Conservation (phyloP, 1,139 yeast genomes). For the Suhomyces chickasaworum region DNA sequence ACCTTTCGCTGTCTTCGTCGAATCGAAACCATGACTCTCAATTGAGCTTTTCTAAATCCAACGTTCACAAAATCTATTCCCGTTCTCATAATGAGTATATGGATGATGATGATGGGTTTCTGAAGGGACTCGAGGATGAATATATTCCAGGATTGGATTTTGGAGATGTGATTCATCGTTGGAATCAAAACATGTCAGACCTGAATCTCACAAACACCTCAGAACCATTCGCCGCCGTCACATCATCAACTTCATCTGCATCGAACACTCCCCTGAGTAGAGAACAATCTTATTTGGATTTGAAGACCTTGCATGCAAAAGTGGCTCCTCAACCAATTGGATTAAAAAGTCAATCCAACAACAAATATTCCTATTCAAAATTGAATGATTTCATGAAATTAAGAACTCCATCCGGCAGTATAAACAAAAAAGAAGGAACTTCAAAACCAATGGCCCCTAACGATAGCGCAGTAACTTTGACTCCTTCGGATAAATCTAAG, state of each 20-base stretch:
- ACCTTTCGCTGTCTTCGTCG: constrained; percentile 25
- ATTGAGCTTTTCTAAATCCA: constrained; percentile 2
- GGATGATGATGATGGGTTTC: constrained; percentile 17
- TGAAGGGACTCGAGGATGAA: constrained; percentile 66
- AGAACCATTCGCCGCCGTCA: constrained; percentile 3
- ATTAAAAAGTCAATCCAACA: constrained; percentile 15
- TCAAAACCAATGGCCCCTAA: constrained; percentile 1
- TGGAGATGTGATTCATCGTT: constrained; percentile 42
- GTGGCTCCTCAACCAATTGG: constrained; percentile 51
- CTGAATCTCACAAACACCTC: constrained; percentile 15
- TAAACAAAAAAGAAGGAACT: constrained; percentile 12
- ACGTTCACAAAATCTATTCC: constrained; percentile 29
- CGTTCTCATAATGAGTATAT: constrained; percentile 34
- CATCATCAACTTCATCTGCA: constrained; percentile 20
- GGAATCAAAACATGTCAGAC: constrained; percentile 32
- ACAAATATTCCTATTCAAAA: constrained; percentile 27
- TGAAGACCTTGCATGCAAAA: constrained; percentile 48
- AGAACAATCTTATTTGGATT: constrained; percentile 43
- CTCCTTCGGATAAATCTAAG: constrained; percentile 11
- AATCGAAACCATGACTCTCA: not conserved
- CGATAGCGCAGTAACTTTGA: constrained; percentile 13
- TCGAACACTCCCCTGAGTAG: constrained; percentile 33
- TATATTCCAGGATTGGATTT: constrained; percentile 69
- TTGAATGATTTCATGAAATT: constrained; percentile 32
- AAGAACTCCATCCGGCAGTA: constrained; percentile 21